These are phyloP conservation scores for Parmelia sp. DNA, from an alignment of 495 filamentous ascomycete genomes.

Conservation along the genomic window DNA sequence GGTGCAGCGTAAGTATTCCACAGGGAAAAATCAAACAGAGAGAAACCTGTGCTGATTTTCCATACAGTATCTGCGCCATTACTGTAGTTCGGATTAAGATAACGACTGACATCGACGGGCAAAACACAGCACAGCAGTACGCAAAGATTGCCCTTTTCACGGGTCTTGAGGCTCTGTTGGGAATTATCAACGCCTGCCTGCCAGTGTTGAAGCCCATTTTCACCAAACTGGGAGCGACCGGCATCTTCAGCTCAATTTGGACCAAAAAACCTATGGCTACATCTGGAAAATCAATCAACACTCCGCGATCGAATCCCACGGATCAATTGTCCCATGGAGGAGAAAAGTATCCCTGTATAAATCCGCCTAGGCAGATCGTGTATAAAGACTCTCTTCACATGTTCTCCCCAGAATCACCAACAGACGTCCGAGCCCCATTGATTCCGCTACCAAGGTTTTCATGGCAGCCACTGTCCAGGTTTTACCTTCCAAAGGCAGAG, in stretches of 20 bases:
- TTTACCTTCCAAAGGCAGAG: not conserved
- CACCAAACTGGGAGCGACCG: conserved; percentile 3
- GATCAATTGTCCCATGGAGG: not conserved
- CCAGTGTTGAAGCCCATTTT: conserved; percentile 22
- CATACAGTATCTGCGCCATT: conserved; percentile 20
- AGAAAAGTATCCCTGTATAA: not conserved
- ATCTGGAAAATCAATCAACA: not conserved
- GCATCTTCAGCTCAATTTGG: not conserved
- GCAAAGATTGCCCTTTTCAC: conserved; percentile 16
- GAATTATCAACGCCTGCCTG: conserved; percentile 19
- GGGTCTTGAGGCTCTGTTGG: conserved; percentile 18
- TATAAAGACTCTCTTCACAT: not conserved
- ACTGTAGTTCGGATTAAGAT: conserved; percentile 17
- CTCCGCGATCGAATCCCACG: not conserved
- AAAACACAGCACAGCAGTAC: conserved; percentile 17
- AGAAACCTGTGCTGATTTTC: not conserved
- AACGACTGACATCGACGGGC: conserved; percentile 9
- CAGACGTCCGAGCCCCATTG: not conserved
- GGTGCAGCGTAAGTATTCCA: conserved; percentile 17
- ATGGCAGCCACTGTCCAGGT: not conserved
- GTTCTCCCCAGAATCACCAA: not conserved
- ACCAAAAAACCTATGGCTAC: not conserved
- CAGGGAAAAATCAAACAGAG: not conserved
- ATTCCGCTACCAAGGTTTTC: not conserved
- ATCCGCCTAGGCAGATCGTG: not conserved